phyloP scores from a whole-genome alignment of 2,329 filamentous ascomycete genomes.

The Endocalyx cinctus region DNA sequence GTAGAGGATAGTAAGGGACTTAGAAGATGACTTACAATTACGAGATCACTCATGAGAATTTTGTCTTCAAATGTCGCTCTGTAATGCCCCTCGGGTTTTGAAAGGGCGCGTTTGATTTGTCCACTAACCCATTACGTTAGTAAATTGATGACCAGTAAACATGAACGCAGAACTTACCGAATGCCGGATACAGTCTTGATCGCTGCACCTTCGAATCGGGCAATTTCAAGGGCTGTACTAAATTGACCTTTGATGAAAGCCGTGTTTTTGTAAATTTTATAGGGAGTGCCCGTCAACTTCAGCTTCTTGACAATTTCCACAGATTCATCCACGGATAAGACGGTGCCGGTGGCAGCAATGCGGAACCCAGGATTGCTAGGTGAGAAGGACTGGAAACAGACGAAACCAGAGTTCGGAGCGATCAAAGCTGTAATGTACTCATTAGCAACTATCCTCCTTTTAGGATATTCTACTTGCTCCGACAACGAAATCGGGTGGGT shows the following conservation, averaged over 20 bases:
- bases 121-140: no score
- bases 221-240: constrained; percentile 84
- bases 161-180: no score
- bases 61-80: constrained; percentile 98
- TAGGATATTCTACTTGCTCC: no score
- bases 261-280: constrained; percentile 99
- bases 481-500: no score
- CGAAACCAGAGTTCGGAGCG: constrained; percentile 93
- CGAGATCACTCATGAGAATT: constrained; percentile 91
- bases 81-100: constrained; percentile 92
- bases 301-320: constrained; percentile 99
- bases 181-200: constrained; percentile 96
- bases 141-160: no score
- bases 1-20: no score
- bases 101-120: constrained; percentile 93
- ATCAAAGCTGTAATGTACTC: no score
- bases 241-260: constrained; percentile 99
- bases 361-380: constrained; percentile 84
- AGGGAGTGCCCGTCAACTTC: constrained; percentile 86
- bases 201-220: constrained; percentile 94
- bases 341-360: constrained; percentile 88
- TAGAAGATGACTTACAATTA: no score
- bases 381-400: constrained; percentile 85
- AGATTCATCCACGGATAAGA: constrained; percentile 89
- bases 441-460: no score